Base-by-base conservation (phyloP, 495 filamentous ascomycete species). In the Chaetomium cochliodes region DNA sequence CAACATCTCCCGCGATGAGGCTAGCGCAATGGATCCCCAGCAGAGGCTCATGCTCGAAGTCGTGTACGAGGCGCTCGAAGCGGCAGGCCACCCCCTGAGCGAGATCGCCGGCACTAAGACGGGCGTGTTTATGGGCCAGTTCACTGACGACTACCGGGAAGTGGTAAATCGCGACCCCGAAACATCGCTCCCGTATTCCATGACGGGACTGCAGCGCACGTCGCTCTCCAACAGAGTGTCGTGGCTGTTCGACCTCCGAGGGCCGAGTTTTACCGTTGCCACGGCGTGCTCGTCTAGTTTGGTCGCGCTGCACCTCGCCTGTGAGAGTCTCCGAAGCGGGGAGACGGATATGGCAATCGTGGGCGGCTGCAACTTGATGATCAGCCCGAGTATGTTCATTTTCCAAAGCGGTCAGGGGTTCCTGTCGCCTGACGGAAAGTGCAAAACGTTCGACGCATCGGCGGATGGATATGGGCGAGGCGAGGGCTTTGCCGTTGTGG, bases 11-110 rank as follows among this genome's bases (percentile, higher is more conserved):
- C 46, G 46, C 46, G 46, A 50, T 8, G 46, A 50, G 9, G 46
- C 46, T 20, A 18, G 46, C 23, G 52, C 52, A 18, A 55, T 55
- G 52, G 52, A 55, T 25, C 52, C 52, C 8, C 52, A 55, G 28
- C 52, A 55, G 30, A 28, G 52, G 28, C 52, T 33, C 5, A 33
- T 37, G 25, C 26, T 37, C 0, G 52, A 55, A 20, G 52, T 55
- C 9, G 52, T 55, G 5, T 55, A 55, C 26, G 52, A 55, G 28
- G 26, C 25, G 15, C 25, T 55, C 16, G 26, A 55, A n/a, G 26
- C 26, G 6, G 52, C 52, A 16, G 52, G 52, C 28, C 8, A 33
- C 15, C 26, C 26, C 15, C 25, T 55, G 18, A 28, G 26, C 13
- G 26, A 55, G 15, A 12, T 55, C 0, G 26, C 16, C 6, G 52